phyloP scores from a whole-genome alignment of 768 basidiomycete genomes.

The Leucocoprinus sp. region DNA sequence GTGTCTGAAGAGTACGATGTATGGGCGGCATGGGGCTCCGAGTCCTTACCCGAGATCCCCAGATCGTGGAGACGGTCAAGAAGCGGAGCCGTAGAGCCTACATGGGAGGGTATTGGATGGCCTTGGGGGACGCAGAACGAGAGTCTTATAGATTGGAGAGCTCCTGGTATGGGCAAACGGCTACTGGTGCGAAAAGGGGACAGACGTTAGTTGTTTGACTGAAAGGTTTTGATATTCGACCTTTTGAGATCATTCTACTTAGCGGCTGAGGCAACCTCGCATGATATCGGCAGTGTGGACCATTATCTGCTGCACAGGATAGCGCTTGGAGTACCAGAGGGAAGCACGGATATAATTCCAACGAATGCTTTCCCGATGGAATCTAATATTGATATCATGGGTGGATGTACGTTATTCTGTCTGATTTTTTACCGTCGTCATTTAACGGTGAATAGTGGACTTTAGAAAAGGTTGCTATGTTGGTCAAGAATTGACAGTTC shows the following conservation, averaged over 20 bases:
- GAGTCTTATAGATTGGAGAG: slow-evolving; percentile 55
- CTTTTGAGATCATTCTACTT: slow-evolving; percentile 4
- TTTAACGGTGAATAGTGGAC: slow-evolving; percentile 48
- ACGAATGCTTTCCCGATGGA: slow-evolving; percentile 87
- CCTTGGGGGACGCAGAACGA: slow-evolving; percentile 56
- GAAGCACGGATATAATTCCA: slow-evolving; percentile 64
- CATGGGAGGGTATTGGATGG: slow-evolving; percentile 47
- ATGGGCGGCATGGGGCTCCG: slow-evolving; percentile 74
- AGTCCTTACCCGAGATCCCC: slow-evolving; percentile 21
- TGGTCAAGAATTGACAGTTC: slow-evolving; percentile 93
- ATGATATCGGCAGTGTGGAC: slow-evolving; percentile 43
- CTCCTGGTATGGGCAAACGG: slow-evolving; percentile 71
- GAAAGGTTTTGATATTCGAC: not conserved
- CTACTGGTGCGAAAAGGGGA: slow-evolving; percentile 64
- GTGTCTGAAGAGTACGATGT: slow-evolving; percentile 72
- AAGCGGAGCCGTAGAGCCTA: slow-evolving; percentile 73
- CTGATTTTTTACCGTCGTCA: slow-evolving; percentile 8
- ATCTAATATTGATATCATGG: slow-evolving; percentile 91
- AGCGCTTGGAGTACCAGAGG: slow-evolving; percentile 82
- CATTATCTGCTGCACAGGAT: slow-evolving; percentile 77
- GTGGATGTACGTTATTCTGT: slow-evolving; percentile 58
- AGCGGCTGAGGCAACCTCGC: slow-evolving; percentile 49
- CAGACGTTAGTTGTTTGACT: slow-evolving; percentile 46
- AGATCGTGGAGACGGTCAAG: slow-evolving; percentile 44
- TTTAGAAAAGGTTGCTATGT: slow-evolving; percentile 98